phyloP scores from a whole-genome alignment of 2,329 filamentous ascomycete species.

The Fusarium virguliforme region DNA sequence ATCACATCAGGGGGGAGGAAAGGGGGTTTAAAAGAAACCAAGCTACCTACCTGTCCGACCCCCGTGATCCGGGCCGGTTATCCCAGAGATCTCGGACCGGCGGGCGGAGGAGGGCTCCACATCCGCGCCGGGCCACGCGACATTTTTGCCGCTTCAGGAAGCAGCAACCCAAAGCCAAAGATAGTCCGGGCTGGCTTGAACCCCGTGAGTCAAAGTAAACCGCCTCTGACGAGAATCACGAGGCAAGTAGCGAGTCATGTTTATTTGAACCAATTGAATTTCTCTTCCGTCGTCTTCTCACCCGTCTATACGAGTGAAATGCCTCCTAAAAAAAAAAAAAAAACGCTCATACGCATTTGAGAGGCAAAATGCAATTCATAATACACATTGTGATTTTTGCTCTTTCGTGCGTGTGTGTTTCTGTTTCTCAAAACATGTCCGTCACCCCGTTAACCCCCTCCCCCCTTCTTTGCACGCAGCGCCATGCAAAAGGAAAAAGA shows the following conservation, averaged over 20 bases:
- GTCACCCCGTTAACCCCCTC: conserved; percentile 24
- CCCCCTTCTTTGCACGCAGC: conserved; percentile 44
- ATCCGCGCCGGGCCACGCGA: conserved; percentile 4
- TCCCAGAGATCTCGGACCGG: background rate
- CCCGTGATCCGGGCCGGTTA: background rate
- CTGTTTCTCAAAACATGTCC: background rate
- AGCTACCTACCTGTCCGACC: background rate
- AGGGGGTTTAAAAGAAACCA: background rate
- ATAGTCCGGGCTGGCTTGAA: background rate
- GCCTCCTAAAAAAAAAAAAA: background rate
- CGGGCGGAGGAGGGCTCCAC: background rate
- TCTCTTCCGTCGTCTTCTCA: background rate
- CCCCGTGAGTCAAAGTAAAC: background rate
- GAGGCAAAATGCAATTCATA: conserved; percentile 17
- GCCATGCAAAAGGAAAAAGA: conserved; percentile 46
- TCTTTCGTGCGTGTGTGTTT: conserved; percentile 36
- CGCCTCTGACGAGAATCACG: background rate
- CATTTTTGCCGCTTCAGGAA: background rate
- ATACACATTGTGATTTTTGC: conserved; percentile 19
- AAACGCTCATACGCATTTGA: background rate
- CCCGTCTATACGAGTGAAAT: background rate
- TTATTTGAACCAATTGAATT: background rate
- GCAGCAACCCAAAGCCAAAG: background rate
- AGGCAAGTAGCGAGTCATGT: background rate
- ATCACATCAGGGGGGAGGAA: background rate